These are phyloP conservation scores for Rosa lucieae DNA, from an alignment of 306 rosid species.

Conservation along the genomic window DNA sequence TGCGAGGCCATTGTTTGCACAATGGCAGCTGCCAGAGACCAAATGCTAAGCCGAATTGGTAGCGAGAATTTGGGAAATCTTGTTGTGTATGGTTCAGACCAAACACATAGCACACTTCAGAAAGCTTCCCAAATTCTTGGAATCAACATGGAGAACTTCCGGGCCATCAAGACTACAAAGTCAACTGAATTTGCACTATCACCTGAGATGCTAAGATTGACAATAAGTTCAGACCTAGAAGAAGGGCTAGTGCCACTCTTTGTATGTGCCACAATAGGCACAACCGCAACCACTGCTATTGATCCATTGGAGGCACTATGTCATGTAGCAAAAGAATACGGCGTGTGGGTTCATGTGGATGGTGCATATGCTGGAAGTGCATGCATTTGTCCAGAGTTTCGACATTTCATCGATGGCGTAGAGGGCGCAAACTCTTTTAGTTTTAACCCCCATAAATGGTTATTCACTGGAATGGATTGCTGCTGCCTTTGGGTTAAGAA, in stretches of 20 bases:
- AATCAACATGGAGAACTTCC: constrained; percentile 4
- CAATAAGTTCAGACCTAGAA: constrained; percentile 4
- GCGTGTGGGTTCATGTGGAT: constrained; percentile 38
- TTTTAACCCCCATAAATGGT: constrained; percentile 30
- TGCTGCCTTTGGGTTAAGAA: constrained; percentile 28
- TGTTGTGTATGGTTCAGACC: constrained; percentile 33
- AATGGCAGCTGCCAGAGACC: neutral
- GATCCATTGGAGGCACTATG: constrained; percentile 26
- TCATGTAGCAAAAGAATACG: constrained; percentile 17
- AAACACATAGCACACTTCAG: constrained; percentile 27
- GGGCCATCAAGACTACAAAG: neutral
- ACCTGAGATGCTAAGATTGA: neutral
- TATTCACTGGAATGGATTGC: constrained; percentile 23
- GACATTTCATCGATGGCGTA: constrained; percentile 26
- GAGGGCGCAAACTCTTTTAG: constrained; percentile 20
- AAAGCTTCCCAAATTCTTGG: constrained; percentile 27
- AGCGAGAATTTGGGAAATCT: constrained; percentile 6
- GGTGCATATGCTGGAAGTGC: constrained; percentile 32
- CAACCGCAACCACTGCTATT: constrained; percentile 7
- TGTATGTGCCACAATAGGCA: neutral
- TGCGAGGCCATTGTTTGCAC: constrained; percentile 31
- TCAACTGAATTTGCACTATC: constrained; percentile 15
- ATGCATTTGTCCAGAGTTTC: constrained; percentile 33
- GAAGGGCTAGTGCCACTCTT: constrained; percentile 21
- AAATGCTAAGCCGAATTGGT: constrained; percentile 10